Conservation (phyloP, 177 flowering plant species). For the Vitis hybrid region DNA sequence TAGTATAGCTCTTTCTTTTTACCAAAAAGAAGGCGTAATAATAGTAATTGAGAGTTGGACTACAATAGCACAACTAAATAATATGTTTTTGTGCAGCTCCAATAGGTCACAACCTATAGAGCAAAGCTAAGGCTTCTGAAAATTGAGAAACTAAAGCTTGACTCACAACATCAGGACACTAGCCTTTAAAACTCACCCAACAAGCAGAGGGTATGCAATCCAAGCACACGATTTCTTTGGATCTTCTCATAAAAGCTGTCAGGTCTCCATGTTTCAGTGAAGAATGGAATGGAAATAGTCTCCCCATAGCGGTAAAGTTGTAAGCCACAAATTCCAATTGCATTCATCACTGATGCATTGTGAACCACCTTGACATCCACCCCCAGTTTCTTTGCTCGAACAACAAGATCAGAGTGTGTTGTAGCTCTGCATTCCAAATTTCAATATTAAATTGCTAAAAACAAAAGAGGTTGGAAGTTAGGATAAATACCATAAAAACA, state of each 20-base stretch:
- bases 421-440: constrained; percentile 63
- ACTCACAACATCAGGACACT: neutral
- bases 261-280: constrained; percentile 94
- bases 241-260: constrained; percentile 94
- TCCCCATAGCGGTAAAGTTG: constrained; percentile 95
- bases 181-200: constrained; percentile 51
- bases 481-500: too few species aligned
- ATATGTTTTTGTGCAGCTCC: neutral
- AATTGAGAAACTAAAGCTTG: neutral
- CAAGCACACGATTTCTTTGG: constrained; percentile 59
- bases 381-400: constrained; percentile 80
- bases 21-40: neutral
- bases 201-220: constrained; percentile 91
- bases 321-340: constrained; percentile 89
- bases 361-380: constrained; percentile 75
- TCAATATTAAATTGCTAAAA: neutral
- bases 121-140: neutral
- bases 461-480: too few species aligned
- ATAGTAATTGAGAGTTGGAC: too few species aligned
- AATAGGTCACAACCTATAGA: neutral
- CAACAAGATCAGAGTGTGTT: constrained; percentile 90
- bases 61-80: too few species aligned
- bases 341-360: constrained; percentile 97
- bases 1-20: neutral
- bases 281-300: constrained; percentile 89